Conservation (phyloP, 2,329 filamentous ascomycete genomes). For the Sphaerulina populicola region DNA sequence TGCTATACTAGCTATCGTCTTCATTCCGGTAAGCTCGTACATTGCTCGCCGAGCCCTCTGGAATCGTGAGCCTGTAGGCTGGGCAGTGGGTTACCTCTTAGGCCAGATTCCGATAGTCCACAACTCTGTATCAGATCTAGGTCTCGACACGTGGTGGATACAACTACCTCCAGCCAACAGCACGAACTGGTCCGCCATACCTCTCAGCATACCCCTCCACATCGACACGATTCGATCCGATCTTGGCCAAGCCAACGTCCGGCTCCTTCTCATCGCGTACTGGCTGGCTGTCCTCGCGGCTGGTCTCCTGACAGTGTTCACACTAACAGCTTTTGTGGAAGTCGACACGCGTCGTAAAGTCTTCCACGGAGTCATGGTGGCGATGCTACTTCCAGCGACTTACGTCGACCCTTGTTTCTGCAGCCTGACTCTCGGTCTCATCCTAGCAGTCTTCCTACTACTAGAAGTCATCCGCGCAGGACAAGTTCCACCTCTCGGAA, state of each 20-base stretch:
- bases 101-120: constrained; percentile 67
- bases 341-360: constrained; percentile 95
- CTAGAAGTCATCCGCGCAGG: constrained; percentile 84
- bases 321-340: constrained; percentile 74
- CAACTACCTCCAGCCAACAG: constrained; percentile 51
- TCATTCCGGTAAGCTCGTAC: constrained; percentile 63
- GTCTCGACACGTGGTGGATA: constrained; percentile 76
- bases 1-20: constrained; percentile 56
- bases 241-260: constrained; percentile 69
- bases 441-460: constrained; percentile 76
- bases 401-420: constrained; percentile 81
- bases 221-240: constrained; percentile 51
- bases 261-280: constrained; percentile 68
- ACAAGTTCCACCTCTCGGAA: constrained; percentile 81
- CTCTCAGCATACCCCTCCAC: constrained; percentile 43
- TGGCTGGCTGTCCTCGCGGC: constrained; percentile 60
- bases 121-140: constrained; percentile 58
- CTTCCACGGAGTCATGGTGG: constrained; percentile 97
- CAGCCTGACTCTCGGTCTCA: constrained; percentile 67
- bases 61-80: constrained; percentile 75
- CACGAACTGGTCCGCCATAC: constrained; percentile 6
- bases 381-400: constrained; percentile 81
- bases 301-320: constrained; percentile 66
- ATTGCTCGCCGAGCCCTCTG: constrained; percentile 59
- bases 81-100: constrained; percentile 83